Evolutionary conservation across 192 early-diverging fungal genomes (phyloP).

Genomic region (Mortierella claussenii): DNA sequence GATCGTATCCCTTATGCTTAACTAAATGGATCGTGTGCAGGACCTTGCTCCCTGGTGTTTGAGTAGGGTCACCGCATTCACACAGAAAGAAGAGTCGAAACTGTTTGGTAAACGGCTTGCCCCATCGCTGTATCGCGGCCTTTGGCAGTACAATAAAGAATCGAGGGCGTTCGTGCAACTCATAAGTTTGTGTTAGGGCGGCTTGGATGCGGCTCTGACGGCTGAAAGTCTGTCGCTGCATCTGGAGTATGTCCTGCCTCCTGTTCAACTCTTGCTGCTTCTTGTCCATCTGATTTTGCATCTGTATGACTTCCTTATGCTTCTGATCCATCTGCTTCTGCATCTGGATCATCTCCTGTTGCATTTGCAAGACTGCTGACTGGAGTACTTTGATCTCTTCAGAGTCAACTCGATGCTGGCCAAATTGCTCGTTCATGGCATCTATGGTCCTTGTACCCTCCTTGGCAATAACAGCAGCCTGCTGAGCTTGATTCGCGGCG

Average conservation of each 20-base stretch:
- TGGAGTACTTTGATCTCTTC: too few relatives aligned
- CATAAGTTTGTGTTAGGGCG: neutral
- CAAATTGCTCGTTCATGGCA: too few relatives aligned
- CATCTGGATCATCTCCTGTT: too few relatives aligned
- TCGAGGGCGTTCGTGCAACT: neutral
- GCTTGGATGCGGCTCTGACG: neutral
- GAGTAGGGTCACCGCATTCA: slow-evolving; percentile 26
- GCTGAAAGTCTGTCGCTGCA: neutral
- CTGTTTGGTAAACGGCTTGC: neutral
- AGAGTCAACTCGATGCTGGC: too few relatives aligned
- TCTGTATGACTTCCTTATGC: neutral
- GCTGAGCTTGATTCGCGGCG: too few relatives aligned
- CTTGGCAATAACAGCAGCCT: too few relatives aligned
- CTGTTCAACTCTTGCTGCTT: neutral
- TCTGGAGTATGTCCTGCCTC: neutral
- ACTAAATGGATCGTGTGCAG: slow-evolving; percentile 18
- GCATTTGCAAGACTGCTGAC: too few relatives aligned
- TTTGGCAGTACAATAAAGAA: slow-evolving; percentile 10
- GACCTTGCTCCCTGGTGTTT: neutral
- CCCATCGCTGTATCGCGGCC: neutral
- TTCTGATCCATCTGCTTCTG: neutral
- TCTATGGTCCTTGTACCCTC: too few relatives aligned
- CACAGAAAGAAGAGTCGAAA: slow-evolving; percentile 30
- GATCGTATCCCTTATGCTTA: slow-evolving; percentile 30
- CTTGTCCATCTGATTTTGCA: neutral